Base-by-base conservation (phyloP, 2,329 filamentous ascomycete genomes). In the Colletotrichum liaoningense region DNA sequence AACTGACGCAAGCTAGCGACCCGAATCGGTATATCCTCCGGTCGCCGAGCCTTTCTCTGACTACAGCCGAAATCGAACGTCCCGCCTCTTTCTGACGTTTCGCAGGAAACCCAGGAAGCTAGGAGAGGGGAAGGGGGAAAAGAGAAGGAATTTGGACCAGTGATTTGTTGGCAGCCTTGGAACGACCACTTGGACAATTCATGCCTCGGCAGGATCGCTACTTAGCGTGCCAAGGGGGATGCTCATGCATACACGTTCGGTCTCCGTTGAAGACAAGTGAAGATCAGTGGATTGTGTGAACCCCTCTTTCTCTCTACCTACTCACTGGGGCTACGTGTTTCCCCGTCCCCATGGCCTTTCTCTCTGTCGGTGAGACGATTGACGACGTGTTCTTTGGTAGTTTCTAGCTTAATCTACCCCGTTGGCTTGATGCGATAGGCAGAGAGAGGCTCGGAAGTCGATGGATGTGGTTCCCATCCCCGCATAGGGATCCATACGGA, bases 11-110 rank as follows among this genome's bases (percentile, higher is more conserved):
- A 26, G 16, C 60, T 35, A 49, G 54, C 59, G 38, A 59, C 69
- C 69, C 59, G 66, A 72, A 69, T 56, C 59, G 69, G 69, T 52
- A 72, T 58, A 56, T 59, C 26, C 66, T 72, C 69, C 69, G 69
- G 69, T 55, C 24, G 22, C 58, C 54, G 52, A 62, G 24, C 38
- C 30, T 33, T 30, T 35, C 7, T 57, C 35, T 67, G 65, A 55
- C 65, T 33, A 49, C 65, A 33, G 52, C 30, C 62, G 62, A 63
- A 49, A 52, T 30, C 35, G 62, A 26, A 19, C 19, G 26, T 28
- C 35, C 59, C 35, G 22, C 19, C 22, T 24, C n/a, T 9, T 49
- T 49, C 33, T n/a, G 28, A 26, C 35, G 69, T 63, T 63, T 63
- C 42, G 60, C 28, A 35, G 28, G 33, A 35, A 52, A 33, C 24